phyloP scores from a whole-genome alignment of 768 basidiomycete species.

The Tricholoma matsutake region DNA sequence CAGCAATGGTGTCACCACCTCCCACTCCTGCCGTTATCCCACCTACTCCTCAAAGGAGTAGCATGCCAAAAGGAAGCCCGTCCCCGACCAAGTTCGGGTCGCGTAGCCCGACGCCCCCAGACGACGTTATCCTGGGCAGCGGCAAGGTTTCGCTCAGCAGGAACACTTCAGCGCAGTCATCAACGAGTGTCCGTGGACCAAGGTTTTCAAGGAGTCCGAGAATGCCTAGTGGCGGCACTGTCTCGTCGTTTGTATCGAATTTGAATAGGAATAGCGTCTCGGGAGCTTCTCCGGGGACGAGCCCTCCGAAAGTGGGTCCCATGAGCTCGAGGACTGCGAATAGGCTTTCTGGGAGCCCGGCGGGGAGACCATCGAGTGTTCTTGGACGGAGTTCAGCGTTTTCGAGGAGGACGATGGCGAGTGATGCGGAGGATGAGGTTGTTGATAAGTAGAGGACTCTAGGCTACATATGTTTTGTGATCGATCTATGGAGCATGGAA shows the following conservation, averaged over 20 bases:
- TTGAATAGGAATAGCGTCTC: constrained; percentile 49
- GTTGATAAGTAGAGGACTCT: constrained; percentile 29
- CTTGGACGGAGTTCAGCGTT: constrained; percentile 50
- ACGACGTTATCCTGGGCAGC: constrained; percentile 33
- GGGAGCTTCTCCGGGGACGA: constrained; percentile 30
- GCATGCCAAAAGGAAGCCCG: constrained; percentile 30
- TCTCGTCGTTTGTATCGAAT: constrained; percentile 55
- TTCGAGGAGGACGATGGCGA: constrained; percentile 77
- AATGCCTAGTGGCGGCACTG: constrained; percentile 35
- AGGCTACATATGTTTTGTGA: neutral
- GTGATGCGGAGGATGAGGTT: constrained; percentile 78
- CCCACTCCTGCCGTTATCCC: constrained; percentile 46
- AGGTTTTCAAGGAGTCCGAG: constrained; percentile 49
- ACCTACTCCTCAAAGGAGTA: constrained; percentile 46
- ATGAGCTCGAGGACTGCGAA: constrained; percentile 38
- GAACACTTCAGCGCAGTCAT: constrained; percentile 39
- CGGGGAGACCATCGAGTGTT: constrained; percentile 43
- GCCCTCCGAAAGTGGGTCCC: constrained; percentile 24
- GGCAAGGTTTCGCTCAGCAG: constrained; percentile 45
- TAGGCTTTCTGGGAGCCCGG: constrained; percentile 47
- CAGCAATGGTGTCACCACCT: constrained; percentile 25
- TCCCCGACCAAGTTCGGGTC: constrained; percentile 35
- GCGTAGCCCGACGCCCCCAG: constrained; percentile 44
- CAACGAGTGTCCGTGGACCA: constrained; percentile 44
- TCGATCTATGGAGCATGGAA: neutral